Evolutionary conservation across 495 filamentous ascomycete species (phyloP).

Genomic region (Diplogelasinospora grovesii): DNA sequence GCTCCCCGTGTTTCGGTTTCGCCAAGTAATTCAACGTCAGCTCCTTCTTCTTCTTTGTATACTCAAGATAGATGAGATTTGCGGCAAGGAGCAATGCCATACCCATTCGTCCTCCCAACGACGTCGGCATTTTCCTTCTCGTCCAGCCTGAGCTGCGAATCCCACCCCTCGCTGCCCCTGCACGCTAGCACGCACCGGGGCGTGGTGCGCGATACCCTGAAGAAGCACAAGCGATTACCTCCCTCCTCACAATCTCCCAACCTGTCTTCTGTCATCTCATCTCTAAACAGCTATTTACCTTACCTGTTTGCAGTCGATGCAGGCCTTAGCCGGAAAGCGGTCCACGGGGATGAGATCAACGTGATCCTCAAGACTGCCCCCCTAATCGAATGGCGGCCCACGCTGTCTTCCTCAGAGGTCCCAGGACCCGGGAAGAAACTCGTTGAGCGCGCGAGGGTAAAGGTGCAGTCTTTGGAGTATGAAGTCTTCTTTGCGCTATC

Average conservation of each 20-base stretch:
- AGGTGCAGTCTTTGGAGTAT: conserved; percentile 69
- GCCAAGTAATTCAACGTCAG: conserved; percentile 3
- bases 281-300: conserved; percentile 68
- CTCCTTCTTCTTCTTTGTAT: neutral
- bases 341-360: conserved; percentile 55
- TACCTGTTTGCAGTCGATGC: conserved; percentile 69
- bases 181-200: conserved; percentile 70
- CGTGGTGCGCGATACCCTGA: conserved; percentile 68
- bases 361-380: conserved; percentile 46
- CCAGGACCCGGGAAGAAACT: conserved; percentile 39
- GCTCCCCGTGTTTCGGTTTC: too few species aligned
- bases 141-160: conserved; percentile 57
- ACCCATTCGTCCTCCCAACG: conserved; percentile 73
- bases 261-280: conserved; percentile 58
- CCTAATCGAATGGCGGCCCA: conserved; percentile 75
- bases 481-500: conserved; percentile 75
- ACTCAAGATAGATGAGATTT: neutral
- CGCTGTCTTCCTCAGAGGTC: conserved; percentile 51
- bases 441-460: conserved; percentile 55
- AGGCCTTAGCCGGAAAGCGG: conserved; percentile 49
- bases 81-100: conserved; percentile 64
- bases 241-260: conserved; percentile 56
- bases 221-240: conserved; percentile 73
- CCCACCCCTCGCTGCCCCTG: conserved; percentile 78
- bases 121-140: conserved; percentile 78